Percentiles rank a stretch among this genome's conserved stretches.
Evolutionary conservation across 176 grass and related monocot genomes (phyloP).

Genomic region (Zoysia japonica): DNA sequence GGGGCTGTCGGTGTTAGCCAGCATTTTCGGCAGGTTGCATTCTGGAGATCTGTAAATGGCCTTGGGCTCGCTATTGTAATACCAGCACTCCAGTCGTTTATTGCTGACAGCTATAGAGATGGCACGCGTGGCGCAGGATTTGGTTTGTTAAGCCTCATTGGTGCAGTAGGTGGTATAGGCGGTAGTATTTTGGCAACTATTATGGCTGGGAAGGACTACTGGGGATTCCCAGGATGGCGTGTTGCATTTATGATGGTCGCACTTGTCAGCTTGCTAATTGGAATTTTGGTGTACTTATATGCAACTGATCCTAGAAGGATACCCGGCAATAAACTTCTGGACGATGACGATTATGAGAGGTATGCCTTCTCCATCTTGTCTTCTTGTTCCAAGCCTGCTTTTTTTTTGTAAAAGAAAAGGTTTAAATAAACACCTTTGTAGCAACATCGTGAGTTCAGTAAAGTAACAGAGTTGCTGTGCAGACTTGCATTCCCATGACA

Average conservation of each 20-base stretch:
- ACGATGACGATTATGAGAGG: slow-evolving; percentile 73
- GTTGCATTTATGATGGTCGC: slow-evolving; percentile 86
- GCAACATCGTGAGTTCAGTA: too few species aligned
- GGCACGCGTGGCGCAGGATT: slow-evolving; percentile 77
- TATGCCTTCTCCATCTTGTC: slow-evolving; percentile 23
- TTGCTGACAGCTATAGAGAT: slow-evolving; percentile 91
- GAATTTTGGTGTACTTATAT: slow-evolving; percentile 76
- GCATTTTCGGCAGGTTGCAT: slow-evolving; percentile 69
- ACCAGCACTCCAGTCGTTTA: slow-evolving; percentile 88
- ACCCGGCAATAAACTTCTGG: slow-evolving; percentile 38
- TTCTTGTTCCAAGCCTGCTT: neutral
- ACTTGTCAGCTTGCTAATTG: slow-evolving; percentile 73
- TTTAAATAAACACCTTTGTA: too few species aligned
- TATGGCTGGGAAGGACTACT: slow-evolving; percentile 77
- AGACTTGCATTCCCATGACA: too few species aligned
- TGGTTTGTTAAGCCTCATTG: slow-evolving; percentile 78
- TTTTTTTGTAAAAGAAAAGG: too few species aligned
- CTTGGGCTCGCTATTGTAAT: slow-evolving; percentile 96
- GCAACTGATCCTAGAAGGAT: slow-evolving; percentile 80
- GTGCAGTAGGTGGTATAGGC: slow-evolving; percentile 80
- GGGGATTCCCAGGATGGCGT: slow-evolving; percentile 86
- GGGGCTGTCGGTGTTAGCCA: slow-evolving; percentile 76
- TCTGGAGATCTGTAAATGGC: slow-evolving; percentile 89
- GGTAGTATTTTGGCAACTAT: slow-evolving; percentile 82
- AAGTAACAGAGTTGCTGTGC: too few species aligned